These are phyloP conservation scores for Exophiala alcalophila DNA, from an alignment of 2,329 filamentous ascomycete species.

Conservation along the genomic window DNA sequence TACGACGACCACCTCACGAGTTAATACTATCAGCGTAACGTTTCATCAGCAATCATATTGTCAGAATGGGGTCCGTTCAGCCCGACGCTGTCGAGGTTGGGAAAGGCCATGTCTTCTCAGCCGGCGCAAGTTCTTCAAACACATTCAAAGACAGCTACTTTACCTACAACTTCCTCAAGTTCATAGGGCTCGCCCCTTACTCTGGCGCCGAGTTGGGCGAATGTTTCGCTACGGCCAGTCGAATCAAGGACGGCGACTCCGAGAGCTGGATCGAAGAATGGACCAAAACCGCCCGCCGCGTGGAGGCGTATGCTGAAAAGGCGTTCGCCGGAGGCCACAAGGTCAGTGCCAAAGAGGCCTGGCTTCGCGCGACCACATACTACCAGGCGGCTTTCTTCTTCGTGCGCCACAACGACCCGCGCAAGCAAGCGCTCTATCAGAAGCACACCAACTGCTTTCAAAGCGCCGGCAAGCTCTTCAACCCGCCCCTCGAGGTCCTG, in stretches of 20 bases:
- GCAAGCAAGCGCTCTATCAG: constrained; percentile 9
- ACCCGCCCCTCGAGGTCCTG: constrained; percentile 12
- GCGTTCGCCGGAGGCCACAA: constrained; percentile 15
- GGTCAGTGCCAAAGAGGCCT: constrained; percentile 20
- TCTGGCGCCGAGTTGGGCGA: constrained; percentile 17
- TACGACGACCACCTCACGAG: too few species aligned
- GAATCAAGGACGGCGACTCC: constrained; percentile 21
- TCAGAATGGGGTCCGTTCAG: too few species aligned
- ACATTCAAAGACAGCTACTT: constrained; percentile 12
- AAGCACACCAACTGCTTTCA: constrained; percentile 12
- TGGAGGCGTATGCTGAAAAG: constrained; percentile 16
- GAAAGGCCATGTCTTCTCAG: constrained; percentile 10
- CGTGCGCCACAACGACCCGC: constrained; percentile 16
- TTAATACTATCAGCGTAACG: too few species aligned
- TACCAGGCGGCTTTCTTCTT: constrained; percentile 28
- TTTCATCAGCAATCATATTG: background rate
- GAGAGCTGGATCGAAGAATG: constrained; percentile 25
- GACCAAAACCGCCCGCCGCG: constrained; percentile 16
- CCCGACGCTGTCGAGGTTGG: constrained; percentile 2
- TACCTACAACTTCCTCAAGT: constrained; percentile 14
- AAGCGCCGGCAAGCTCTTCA: constrained; percentile 8
- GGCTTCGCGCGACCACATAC: constrained; percentile 27
- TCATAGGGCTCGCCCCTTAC: constrained; percentile 11
- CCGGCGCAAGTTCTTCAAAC: constrained; percentile 6
- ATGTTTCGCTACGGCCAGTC: constrained; percentile 15